phyloP scores from a whole-genome alignment of 2,329 filamentous ascomycete genomes.

The Fusarium euwallaceae region DNA sequence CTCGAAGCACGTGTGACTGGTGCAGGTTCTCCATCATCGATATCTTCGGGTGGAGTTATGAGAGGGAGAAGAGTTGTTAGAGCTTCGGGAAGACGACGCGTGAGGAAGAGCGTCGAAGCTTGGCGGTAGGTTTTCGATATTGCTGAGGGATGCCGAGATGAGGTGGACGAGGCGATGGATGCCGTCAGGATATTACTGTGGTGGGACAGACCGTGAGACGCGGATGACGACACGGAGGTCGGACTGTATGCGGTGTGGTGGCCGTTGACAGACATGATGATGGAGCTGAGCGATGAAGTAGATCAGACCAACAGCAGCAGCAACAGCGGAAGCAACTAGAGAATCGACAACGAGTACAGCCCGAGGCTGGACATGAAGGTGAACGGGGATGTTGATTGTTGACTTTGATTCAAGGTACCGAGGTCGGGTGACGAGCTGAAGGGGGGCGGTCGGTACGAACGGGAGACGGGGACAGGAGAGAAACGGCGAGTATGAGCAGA shows the following conservation, averaged over 20 bases:
- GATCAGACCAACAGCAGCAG: constrained; percentile 15
- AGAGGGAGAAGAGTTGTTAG: constrained; percentile 87
- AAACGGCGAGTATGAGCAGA: constrained; percentile 25
- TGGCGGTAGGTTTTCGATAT: constrained; percentile 95
- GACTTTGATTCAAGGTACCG: background rate
- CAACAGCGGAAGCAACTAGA: constrained; percentile 11
- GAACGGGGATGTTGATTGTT: constrained; percentile 29
- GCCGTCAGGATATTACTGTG: constrained; percentile 67
- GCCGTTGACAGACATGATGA: constrained; percentile 60
- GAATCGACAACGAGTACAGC: background rate
- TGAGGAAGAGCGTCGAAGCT: constrained; percentile 93
- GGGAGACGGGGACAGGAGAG: constrained; percentile 20
- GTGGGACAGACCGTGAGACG: constrained; percentile 61
- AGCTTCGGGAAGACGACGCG: constrained; percentile 91
- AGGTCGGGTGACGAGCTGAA: constrained; percentile 18
- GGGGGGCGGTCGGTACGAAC: constrained; percentile 23
- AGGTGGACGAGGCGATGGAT: constrained; percentile 74
- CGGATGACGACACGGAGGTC: constrained; percentile 52
- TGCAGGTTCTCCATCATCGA: constrained; percentile 69
- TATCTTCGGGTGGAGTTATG: constrained; percentile 71
- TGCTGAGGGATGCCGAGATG: constrained; percentile 74
- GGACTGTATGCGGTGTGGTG: constrained; percentile 61
- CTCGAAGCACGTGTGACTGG: constrained; percentile 85
- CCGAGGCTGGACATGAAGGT: constrained; percentile 18
- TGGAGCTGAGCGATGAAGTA: constrained; percentile 10